Evolutionary conservation across 2,329 filamentous ascomycete genomes (phyloP).

Genomic region (Juglanconis sp.): DNA sequence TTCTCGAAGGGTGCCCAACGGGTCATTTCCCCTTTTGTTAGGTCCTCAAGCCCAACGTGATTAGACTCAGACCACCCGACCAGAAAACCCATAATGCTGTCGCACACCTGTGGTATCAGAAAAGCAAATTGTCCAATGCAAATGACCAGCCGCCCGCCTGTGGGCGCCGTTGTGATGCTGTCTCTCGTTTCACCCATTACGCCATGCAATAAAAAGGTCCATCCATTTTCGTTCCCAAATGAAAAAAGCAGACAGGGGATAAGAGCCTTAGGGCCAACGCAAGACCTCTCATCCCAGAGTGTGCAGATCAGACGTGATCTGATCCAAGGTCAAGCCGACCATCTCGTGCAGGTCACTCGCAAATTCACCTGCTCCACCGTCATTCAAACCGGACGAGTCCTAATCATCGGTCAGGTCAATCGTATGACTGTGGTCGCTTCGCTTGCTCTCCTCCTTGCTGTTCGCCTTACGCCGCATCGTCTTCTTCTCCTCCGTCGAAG

Average conservation of each 20-base stretch:
- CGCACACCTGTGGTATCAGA: not conserved
- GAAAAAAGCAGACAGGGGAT: not conserved
- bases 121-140: not conserved
- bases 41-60: too few relatives aligned
- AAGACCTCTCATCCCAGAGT: not conserved
- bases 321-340: not conserved
- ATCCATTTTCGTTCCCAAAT: not conserved
- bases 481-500: not conserved
- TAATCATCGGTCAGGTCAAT: constrained; percentile 14
- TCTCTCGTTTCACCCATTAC: not conserved
- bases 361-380: not conserved
- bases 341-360: not conserved
- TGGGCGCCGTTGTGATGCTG: not conserved
- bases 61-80: not conserved
- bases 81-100: not conserved
- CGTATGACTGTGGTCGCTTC: not conserved
- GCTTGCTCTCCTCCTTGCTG: not conserved
- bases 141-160: not conserved
- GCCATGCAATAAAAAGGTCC: not conserved
- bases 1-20: too few relatives aligned
- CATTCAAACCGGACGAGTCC: not conserved
- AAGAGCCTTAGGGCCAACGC: not conserved
- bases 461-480: not conserved
- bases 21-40: too few relatives aligned
- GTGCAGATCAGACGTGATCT: not conserved